A percentile compares a stretch with the other conserved stretches of the same genome.
These are phyloP conservation scores for Suillus bovinus DNA, from an alignment of 768 basidiomycete genomes.

Conservation along the genomic window DNA sequence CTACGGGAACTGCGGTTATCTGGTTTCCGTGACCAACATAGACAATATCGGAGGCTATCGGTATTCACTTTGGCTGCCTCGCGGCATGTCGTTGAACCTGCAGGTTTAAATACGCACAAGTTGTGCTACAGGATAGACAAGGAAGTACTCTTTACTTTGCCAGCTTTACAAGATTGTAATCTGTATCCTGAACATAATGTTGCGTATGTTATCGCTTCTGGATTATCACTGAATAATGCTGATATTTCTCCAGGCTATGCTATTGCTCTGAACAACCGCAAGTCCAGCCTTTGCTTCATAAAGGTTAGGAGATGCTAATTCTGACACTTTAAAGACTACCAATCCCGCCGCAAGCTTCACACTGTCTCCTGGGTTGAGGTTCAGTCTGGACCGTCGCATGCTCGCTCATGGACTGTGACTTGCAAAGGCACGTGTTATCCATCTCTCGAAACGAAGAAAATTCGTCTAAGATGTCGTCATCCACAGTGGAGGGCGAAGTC, in stretches of 20 bases:
- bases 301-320: neutral
- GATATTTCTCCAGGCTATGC: constrained; percentile 28
- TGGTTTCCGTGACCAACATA: neutral
- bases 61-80: constrained; percentile 7
- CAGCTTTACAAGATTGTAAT: neutral
- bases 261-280: constrained; percentile 49
- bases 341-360: constrained; percentile 29
- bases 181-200: constrained; percentile 15
- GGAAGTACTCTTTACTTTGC: neutral
- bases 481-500: constrained; percentile 46
- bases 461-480: constrained; percentile 9
- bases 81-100: neutral
- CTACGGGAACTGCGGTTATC: neutral
- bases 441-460: neutral
- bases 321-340: constrained; percentile 34
- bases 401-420: constrained; percentile 48
- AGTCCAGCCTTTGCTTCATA: constrained; percentile 15
- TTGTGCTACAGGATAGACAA: neutral
- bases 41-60: neutral
- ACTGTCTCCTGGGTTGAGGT: constrained; percentile 44
- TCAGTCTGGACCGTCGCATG: constrained; percentile 41
- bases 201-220: neutral
- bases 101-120: constrained; percentile 21
- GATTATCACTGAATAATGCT: constrained; percentile 7
- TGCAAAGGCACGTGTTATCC: constrained; percentile 51